Conservation (phyloP, 257 asterid species). For the Solanum pinnatisectum region DNA sequence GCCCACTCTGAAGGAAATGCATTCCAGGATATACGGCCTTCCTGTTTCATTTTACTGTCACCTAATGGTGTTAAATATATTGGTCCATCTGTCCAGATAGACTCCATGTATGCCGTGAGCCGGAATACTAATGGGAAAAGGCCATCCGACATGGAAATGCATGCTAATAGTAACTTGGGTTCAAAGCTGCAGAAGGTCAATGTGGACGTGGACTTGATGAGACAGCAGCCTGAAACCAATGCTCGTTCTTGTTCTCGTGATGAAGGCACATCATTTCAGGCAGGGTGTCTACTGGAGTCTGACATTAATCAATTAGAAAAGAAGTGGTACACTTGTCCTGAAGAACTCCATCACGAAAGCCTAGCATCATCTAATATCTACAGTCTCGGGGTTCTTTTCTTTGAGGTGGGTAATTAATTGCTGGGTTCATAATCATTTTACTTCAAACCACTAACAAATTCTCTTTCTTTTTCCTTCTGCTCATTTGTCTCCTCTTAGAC, state of each 20-base stretch:
- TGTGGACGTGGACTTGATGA: neutral
- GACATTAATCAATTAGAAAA: slow-evolving; percentile 17
- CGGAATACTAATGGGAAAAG: slow-evolving; percentile 13
- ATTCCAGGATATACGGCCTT: slow-evolving; percentile 28
- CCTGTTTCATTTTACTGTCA: slow-evolving; percentile 19
- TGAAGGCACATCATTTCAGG: neutral
- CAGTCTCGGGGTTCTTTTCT: slow-evolving; percentile 35
- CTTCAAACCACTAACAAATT: neutral
- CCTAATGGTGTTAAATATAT: slow-evolving; percentile 18
- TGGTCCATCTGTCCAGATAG: slow-evolving; percentile 11
- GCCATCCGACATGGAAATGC: slow-evolving; percentile 3
- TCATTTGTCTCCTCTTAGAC: neutral
- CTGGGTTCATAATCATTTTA: neutral
- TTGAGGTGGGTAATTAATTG: slow-evolving; percentile 24
- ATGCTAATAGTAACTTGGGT: neutral
- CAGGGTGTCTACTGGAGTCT: neutral
- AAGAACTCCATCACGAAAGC: slow-evolving; percentile 2
- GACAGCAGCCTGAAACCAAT: neutral
- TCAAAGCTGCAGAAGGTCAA: slow-evolving; percentile 15
- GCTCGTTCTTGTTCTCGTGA: neutral
- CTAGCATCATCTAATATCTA: slow-evolving; percentile 30
- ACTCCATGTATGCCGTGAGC: neutral
- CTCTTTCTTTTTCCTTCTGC: neutral
- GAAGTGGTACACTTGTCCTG: slow-evolving; percentile 39
- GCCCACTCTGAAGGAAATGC: slow-evolving; percentile 19